These are phyloP conservation scores for Xylaria arbuscula DNA, from an alignment of 2,329 filamentous ascomycete species.

Conservation along the genomic window DNA sequence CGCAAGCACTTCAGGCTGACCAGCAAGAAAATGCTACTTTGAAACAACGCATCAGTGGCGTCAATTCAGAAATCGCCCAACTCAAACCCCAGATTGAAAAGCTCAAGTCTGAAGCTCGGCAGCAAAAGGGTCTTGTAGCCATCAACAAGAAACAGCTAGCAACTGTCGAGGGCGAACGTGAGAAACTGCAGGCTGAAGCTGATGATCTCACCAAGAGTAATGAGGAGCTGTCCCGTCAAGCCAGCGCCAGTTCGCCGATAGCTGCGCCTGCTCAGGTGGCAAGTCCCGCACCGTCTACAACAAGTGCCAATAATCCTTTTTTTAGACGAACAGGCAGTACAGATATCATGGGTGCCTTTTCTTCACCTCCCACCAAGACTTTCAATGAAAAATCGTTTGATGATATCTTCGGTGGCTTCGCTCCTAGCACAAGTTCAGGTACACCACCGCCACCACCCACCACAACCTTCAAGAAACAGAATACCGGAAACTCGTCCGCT, in stretches of 20 bases:
- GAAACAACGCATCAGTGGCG: slow-evolving; percentile 86
- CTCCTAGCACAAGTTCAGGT: slow-evolving; percentile 55
- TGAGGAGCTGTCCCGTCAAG: slow-evolving; percentile 67
- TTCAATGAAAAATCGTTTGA: slow-evolving; percentile 79
- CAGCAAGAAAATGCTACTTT: slow-evolving; percentile 87
- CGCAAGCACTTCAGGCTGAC: slow-evolving; percentile 81
- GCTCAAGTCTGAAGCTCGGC: slow-evolving; percentile 87
- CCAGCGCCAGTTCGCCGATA: slow-evolving; percentile 62
- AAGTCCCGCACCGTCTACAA: slow-evolving; percentile 75
- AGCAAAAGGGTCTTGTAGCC: slow-evolving; percentile 94
- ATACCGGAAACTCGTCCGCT: slow-evolving; percentile 66
- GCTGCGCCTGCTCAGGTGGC: slow-evolving; percentile 62
- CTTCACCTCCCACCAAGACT: slow-evolving; percentile 57
- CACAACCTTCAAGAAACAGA: slow-evolving; percentile 72
- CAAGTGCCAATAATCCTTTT: slow-evolving; percentile 93
- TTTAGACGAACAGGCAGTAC: slow-evolving; percentile 78
- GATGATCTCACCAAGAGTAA: slow-evolving; percentile 73
- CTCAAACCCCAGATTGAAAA: slow-evolving; percentile 94
- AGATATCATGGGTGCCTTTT: slow-evolving; percentile 67
- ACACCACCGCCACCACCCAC: slow-evolving; percentile 55
- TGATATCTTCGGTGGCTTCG: slow-evolving; percentile 82
- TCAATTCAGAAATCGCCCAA: slow-evolving; percentile 84
- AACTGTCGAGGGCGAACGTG: slow-evolving; percentile 87
- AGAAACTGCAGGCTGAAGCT: slow-evolving; percentile 85
- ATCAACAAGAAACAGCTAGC: slow-evolving; percentile 98